Conservation (phyloP, 495 filamentous ascomycete species). For the Podospora pseudopauciseta region DNA sequence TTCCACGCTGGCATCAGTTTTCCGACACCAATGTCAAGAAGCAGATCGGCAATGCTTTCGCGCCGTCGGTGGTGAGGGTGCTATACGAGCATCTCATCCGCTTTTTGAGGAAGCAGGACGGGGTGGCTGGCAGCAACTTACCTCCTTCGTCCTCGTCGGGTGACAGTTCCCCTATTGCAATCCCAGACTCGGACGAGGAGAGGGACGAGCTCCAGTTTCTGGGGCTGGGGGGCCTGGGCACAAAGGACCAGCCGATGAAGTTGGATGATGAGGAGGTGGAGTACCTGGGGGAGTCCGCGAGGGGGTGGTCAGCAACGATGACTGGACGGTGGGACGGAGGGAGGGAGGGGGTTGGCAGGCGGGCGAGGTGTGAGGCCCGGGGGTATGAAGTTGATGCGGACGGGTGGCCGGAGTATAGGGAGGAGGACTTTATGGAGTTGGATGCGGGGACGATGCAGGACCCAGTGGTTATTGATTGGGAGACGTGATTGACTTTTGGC, state of each 20-base stretch:
- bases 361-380: neutral
- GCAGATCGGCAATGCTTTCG: slow-evolving; percentile 88
- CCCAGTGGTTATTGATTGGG: neutral
- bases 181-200: neutral
- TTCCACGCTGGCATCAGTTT: slow-evolving; percentile 65
- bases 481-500: neutral
- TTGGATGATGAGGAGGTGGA: neutral
- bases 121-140: neutral
- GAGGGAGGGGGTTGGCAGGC: neutral
- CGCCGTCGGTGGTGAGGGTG: slow-evolving; percentile 57
- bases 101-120: slow-evolving; percentile 58
- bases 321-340: too few species aligned
- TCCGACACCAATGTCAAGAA: slow-evolving; percentile 46
- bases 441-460: neutral
- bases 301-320: neutral
- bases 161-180: neutral
- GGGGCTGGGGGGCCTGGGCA: neutral
- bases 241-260: neutral
- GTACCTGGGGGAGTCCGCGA: neutral
- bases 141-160: neutral
- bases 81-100: slow-evolving; percentile 57
- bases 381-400: neutral
- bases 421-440: neutral
- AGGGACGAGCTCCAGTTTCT: neutral
- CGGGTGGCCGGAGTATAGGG: neutral